Percentiles rank a stretch among this genome's conserved stretches.
phyloP scores from a whole-genome alignment of 73 alveolate species.

The Paramecium tetraurelia region DNA sequence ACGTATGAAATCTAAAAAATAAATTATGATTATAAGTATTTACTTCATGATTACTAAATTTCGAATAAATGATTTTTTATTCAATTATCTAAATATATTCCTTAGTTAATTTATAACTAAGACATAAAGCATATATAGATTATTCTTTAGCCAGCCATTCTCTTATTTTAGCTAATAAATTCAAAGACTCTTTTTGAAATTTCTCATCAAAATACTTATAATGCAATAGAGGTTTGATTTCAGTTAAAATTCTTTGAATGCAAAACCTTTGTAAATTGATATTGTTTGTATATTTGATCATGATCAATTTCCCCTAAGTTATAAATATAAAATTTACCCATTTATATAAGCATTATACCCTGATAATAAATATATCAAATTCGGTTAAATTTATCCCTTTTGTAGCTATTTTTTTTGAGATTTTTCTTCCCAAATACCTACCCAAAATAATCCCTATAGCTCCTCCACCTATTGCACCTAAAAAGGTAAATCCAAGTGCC shows the following conservation, averaged over 20 bases:
- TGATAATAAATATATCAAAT: not conserved
- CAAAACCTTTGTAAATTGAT: not conserved
- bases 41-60: slow-evolving; percentile 17
- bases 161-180: not conserved
- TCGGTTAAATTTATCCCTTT: not conserved
- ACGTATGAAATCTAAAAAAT: not conserved
- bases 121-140: not conserved
- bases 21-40: not conserved
- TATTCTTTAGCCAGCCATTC: not conserved
- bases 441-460: not conserved
- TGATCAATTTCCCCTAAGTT: not conserved
- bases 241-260: not conserved
- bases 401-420: not conserved
- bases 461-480: slow-evolving; percentile 33
- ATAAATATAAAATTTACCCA: not conserved
- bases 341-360: not conserved
- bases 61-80: slow-evolving; percentile 13
- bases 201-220: not conserved
- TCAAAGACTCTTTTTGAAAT: not conserved
- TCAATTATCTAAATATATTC: slow-evolving; percentile 21
- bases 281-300: not conserved
- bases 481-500: not conserved
- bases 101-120: slow-evolving; percentile 16
- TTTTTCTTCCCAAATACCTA: not conserved
- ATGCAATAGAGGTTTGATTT: not conserved